phyloP scores from a whole-genome alignment of 768 basidiomycete genomes.

The Naganishia onofrii region DNA sequence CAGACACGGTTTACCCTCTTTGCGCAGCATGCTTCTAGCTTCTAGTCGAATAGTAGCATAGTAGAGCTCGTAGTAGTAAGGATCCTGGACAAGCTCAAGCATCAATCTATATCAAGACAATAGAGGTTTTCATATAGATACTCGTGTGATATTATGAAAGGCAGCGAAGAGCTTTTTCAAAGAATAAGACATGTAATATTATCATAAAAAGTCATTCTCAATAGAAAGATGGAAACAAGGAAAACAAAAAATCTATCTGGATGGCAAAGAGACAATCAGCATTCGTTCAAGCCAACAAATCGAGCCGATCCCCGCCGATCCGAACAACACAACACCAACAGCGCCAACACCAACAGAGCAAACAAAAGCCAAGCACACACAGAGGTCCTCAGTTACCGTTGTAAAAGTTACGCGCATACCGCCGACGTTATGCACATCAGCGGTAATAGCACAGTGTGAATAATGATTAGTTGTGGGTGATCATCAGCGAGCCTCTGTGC shows the following conservation, averaged over 20 bases:
- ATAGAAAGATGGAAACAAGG: neutral
- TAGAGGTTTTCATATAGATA: too few relatives aligned
- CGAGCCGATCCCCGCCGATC: neutral
- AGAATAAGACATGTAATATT: neutral
- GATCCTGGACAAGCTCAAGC: too few relatives aligned
- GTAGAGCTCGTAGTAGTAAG: too few relatives aligned
- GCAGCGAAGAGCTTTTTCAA: neutral
- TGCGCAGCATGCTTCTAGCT: too few relatives aligned
- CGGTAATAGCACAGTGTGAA: slow-evolving; percentile 27
- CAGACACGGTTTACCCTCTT: too few relatives aligned
- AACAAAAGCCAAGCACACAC: slow-evolving; percentile 6
- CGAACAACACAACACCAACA: slow-evolving; percentile 2
- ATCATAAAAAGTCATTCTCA: neutral
- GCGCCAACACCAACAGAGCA: neutral
- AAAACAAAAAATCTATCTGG: neutral
- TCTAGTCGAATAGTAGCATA: too few relatives aligned
- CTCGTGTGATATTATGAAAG: too few relatives aligned
- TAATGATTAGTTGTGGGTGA: slow-evolving; percentile 26
- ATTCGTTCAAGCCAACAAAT: neutral
- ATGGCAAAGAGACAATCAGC: neutral
- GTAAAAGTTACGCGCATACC: slow-evolving; percentile 27
- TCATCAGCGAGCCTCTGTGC: slow-evolving; percentile 18
- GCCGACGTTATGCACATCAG: slow-evolving; percentile 24
- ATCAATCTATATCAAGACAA: too few relatives aligned
- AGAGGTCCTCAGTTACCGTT: slow-evolving; percentile 25